Percentiles rank a stretch among this genome's conserved stretches.
Conservation (phyloP, 2,329 filamentous ascomycete genomes). For the Penicillium sp. region DNA sequence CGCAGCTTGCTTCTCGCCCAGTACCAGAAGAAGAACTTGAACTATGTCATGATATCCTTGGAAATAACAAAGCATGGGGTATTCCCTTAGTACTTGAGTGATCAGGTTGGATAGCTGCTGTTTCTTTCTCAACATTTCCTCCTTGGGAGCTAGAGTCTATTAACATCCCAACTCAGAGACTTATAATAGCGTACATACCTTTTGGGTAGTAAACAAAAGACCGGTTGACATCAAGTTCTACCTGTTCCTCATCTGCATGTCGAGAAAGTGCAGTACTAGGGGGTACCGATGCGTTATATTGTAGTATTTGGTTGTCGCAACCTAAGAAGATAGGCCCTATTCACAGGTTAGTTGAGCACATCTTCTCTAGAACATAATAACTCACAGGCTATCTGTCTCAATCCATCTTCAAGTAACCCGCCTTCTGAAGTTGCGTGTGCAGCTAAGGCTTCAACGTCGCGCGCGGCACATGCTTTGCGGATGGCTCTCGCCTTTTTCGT, state of each 20-base stretch:
- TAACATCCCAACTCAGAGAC: neutral
- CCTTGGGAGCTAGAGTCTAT: slow-evolving; percentile 59
- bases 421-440: slow-evolving; percentile 60
- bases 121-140: slow-evolving; percentile 69
- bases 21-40: slow-evolving; percentile 86
- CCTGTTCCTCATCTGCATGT: slow-evolving; percentile 89
- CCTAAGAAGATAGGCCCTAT: slow-evolving; percentile 52
- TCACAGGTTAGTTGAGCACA: slow-evolving; percentile 14
- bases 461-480: slow-evolving; percentile 58
- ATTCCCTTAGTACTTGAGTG: slow-evolving; percentile 70
- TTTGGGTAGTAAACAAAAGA: slow-evolving; percentile 97
- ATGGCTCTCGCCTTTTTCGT: slow-evolving; percentile 50
- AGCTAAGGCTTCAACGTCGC: slow-evolving; percentile 57
- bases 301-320: slow-evolving; percentile 23
- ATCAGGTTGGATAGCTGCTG: slow-evolving; percentile 77
- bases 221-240: slow-evolving; percentile 85
- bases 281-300: slow-evolving; percentile 15
- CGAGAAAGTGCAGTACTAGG: slow-evolving; percentile 63
- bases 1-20: slow-evolving; percentile 62
- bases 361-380: slow-evolving; percentile 21
- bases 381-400: slow-evolving; percentile 77
- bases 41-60: slow-evolving; percentile 99
- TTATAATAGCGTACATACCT: slow-evolving; percentile 60
- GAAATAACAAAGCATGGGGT: slow-evolving; percentile 89
- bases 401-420: slow-evolving; percentile 64